phyloP scores from a whole-genome alignment of 768 basidiomycete species.

The Russula lepida region DNA sequence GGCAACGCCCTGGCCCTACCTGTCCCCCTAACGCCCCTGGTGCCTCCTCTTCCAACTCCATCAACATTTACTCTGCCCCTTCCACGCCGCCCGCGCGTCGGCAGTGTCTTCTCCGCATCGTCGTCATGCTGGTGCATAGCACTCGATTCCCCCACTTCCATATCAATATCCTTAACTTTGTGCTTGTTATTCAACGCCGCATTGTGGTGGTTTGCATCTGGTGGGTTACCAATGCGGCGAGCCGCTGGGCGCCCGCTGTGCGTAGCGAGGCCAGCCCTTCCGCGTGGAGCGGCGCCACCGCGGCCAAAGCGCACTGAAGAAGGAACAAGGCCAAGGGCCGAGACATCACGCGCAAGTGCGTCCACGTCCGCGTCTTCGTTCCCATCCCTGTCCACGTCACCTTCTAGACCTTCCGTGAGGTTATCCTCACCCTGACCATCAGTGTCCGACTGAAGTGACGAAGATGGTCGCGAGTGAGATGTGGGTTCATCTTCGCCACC shows the following conservation, averaged over 20 bases:
- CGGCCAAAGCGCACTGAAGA: constrained; percentile 65
- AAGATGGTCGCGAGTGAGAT: constrained; percentile 59
- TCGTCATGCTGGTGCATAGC: background rate
- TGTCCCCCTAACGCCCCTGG: background rate
- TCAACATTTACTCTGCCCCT: constrained; percentile 6
- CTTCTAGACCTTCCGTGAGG: background rate
- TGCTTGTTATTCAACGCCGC: background rate
- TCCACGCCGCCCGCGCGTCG: constrained; percentile 6
- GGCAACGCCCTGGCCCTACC: constrained; percentile 9
- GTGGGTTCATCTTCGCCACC: background rate
- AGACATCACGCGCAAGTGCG: constrained; percentile 40
- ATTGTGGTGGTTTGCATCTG: background rate
- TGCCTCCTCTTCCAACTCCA: background rate
- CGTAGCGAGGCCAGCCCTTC: constrained; percentile 36
- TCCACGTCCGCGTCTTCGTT: constrained; percentile 32
- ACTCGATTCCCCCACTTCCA: constrained; percentile 4
- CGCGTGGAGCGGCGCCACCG: constrained; percentile 40
- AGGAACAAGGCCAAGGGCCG: constrained; percentile 53
- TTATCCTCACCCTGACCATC: constrained; percentile 25
- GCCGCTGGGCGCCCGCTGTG: constrained; percentile 4
- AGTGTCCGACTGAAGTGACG: constrained; percentile 27
- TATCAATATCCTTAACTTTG: background rate
- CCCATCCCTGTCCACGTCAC: background rate
- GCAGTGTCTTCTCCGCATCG: background rate
- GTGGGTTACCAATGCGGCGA: background rate